These are phyloP conservation scores for Prunus yedoensis DNA, from an alignment of 331 rosid genomes.

Conservation along the genomic window DNA sequence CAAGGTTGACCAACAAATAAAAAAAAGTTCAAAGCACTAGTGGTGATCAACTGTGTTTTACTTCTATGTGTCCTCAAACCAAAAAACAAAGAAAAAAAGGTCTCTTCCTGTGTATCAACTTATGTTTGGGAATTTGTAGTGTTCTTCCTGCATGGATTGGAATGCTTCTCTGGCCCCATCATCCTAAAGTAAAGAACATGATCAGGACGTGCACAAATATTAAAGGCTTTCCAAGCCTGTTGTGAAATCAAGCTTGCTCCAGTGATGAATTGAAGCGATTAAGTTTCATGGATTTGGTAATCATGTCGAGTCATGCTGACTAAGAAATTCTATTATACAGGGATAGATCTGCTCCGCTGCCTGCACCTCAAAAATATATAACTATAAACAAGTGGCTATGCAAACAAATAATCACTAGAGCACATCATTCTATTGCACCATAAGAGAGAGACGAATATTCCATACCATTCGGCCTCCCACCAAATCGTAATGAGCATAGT, in stretches of 20 bases:
- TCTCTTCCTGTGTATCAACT: not conserved
- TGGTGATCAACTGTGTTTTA: not conserved
- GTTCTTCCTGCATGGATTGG: not conserved
- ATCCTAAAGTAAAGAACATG: not conserved
- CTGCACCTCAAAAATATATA: slow-evolving; percentile 40
- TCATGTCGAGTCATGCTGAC: slow-evolving; percentile 47
- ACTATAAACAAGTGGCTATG: slow-evolving; percentile 26
- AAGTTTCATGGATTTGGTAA: slow-evolving; percentile 8
- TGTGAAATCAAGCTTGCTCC: slow-evolving; percentile 15
- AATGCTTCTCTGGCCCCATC: slow-evolving; percentile 2
- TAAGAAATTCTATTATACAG: slow-evolving; percentile 69
- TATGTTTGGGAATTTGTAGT: not conserved
- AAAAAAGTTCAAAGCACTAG: not conserved
- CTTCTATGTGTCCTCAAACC: not conserved
- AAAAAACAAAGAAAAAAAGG: not conserved
- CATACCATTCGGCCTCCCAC: slow-evolving; percentile 95
- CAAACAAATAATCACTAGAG: not conserved
- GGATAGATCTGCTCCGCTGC: slow-evolving; percentile 90
- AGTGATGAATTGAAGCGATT: not conserved
- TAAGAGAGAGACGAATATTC: not conserved
- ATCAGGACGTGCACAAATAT: not conserved
- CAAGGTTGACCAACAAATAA: no score
- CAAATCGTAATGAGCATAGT: slow-evolving; percentile 98
- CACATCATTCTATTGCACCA: not conserved
- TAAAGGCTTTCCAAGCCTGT: slow-evolving; percentile 21